Evolutionary conservation across 495 filamentous ascomycete genomes (phyloP), one percentile per base, ranked within the genome.

Genomic region (Hypomontagnella monticulosa): DNA sequence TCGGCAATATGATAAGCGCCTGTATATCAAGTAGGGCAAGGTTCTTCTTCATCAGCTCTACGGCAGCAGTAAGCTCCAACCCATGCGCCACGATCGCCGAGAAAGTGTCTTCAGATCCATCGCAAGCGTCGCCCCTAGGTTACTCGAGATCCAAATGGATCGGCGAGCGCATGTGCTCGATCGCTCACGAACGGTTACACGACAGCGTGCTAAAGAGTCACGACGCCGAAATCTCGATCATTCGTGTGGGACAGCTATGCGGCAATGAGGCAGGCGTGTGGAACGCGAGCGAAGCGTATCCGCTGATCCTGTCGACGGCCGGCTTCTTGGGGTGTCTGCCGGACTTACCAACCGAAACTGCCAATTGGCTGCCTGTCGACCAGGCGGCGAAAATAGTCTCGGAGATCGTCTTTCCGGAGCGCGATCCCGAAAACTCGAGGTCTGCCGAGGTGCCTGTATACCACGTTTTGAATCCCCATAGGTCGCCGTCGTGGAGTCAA

Each of bases 201-300:
- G 34, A 37, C 10, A 20, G 19, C 12, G 48, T 33, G 27, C 18
- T 16, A 0, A 63, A 57, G 4, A 1, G 12, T 7, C n/a, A 34
- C 44, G 3, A 14, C 47, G n/a, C 75, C 73, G 4, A 71, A 6
- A 71, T 81, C 0, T 78, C 78, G n/a, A 80, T 85, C 0, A 76
- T 88, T 5, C 78, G 87, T 4, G 84, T 88, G 8, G 87, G 87
- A 0, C 86, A 89, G 61, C 78, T 89, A 7, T 74, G 76, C n/a
- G 86, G 83, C 1, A 85, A 86, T 54, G 69, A 71, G 12, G 52
- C 62, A 9, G 85, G 85, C 1, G 46, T 66, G 32, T 89, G 87
- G 87, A 89, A 88, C 69, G 78, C 80, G 20, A 80, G 63, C 4
- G 86, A 89, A 57, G 82, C 81, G 0, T 73, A 86, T 1, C 83